Base-by-base conservation (phyloP, 1,284 basidiomycete species). In the Leccinum subrobustum region DNA sequence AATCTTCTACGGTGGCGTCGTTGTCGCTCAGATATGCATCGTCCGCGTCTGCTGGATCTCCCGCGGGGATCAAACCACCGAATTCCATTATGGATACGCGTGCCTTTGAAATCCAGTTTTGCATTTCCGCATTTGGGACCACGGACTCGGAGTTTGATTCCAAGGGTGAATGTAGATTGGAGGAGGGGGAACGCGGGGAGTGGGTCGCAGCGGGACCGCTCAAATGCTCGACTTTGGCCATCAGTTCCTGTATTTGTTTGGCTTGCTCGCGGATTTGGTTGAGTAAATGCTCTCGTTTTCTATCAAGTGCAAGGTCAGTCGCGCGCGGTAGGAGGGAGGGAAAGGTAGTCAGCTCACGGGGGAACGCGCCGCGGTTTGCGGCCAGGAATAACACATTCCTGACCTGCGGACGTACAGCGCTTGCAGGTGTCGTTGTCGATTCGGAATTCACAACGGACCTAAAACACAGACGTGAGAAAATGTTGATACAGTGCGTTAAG, bases 251-350 rank as follows among this genome's bases (percentile, higher is more conserved):
- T 44, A 91, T 92, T 70, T 88, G 81, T 3, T 81, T 77, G 5
- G 88, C 87, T 66, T 92, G 89, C 37, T 84, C 81, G 48, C 83
- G 83, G 61, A 92, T 92, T 71, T 90, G 79, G 63, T 82, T 85
- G 58, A 92, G 78, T 27, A 93, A 78, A 66, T 88, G 79, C 68
- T 92, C 91, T 14, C 91, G 87, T 81, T 92, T 91, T 50, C 88
- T 86, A 29, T 31, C 37, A 12, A 18, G 59, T 52, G 47, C 55
- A 56, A 16, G 54, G 48, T 65, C 42, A 60, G 62, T 33, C n/a
- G 60, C n/a, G 60, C n/a, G 53, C 6, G 18, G 2, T 8, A 50
- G 18, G 16, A 50, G 18, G 57, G 54, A 18, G 58, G 54, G 44
- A 20, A 47, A 39, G 23, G 42, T 52, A 33, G 55, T 11, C 33